phyloP scores from a whole-genome alignment of 352 stramenopile genomes.

The Aphanomyces astaci region DNA sequence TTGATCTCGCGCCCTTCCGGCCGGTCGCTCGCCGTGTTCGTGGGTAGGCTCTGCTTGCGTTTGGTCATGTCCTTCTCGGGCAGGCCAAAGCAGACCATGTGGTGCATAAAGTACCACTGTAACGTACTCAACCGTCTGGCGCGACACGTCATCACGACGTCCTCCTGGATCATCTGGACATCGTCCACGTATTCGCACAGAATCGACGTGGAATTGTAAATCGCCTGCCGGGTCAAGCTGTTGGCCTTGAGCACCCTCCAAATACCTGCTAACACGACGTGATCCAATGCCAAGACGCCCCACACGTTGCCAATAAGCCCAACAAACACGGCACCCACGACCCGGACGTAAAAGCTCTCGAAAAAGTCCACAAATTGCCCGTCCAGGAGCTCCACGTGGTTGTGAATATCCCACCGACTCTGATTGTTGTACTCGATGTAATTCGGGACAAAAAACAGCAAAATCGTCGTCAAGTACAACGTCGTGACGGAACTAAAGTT shows the following conservation, averaged over 20 bases:
- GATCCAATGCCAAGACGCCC: not conserved
- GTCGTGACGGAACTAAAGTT: conserved; percentile 18
- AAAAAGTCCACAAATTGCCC: conserved; percentile 14
- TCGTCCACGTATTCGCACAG: conserved; percentile 6
- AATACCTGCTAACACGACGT: not conserved
- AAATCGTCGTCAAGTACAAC: conserved; percentile 10
- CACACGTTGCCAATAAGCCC: conserved; percentile 9
- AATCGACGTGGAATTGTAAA: conserved; percentile 11
- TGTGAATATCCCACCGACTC: conserved; percentile 6
- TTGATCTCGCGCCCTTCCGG: not conserved
- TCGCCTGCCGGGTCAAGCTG: conserved; percentile 14
- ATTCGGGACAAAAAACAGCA: conserved; percentile 16
- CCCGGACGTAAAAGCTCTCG: conserved; percentile 20
- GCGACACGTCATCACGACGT: not conserved
- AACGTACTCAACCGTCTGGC: conserved; percentile 12
- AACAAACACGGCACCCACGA: not conserved
- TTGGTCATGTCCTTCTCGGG: conserved; percentile 19
- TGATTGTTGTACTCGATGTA: conserved; percentile 23
- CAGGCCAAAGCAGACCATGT: conserved; percentile 13
- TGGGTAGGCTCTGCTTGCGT: not conserved
- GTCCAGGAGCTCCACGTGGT: not conserved
- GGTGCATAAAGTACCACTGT: conserved; percentile 20
- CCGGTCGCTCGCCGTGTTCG: not conserved
- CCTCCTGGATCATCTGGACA: not conserved
- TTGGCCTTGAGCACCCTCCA: conserved; percentile 8